A percentile compares a stretch with the other conserved stretches of the same genome.
Evolutionary conservation across 345 rosid species (phyloP).

Genomic region (Triadica sebifera): DNA sequence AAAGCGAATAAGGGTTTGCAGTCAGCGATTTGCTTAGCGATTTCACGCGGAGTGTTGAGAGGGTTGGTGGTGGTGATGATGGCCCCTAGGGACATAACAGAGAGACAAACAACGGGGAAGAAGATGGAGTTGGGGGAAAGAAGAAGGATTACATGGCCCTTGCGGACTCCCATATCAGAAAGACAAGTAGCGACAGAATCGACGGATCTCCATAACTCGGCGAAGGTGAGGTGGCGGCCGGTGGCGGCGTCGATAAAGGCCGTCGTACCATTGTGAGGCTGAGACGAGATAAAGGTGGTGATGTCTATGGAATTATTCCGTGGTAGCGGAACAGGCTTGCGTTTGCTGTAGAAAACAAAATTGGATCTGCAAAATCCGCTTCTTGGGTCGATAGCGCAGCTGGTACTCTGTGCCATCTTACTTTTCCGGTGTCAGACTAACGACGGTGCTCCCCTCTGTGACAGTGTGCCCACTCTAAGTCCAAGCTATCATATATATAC

Average conservation of each 20-base stretch:
- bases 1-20: slow-evolving; percentile 73
- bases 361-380: slow-evolving; percentile 67
- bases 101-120: slow-evolving; percentile 88
- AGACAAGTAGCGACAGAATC: slow-evolving; percentile 63
- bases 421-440: neutral
- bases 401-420: neutral
- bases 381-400: slow-evolving; percentile 32
- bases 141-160: slow-evolving; percentile 76
- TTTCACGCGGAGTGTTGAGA: slow-evolving; percentile 73
- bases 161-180: slow-evolving; percentile 66
- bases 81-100: slow-evolving; percentile 93
- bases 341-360: slow-evolving; percentile 67
- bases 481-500: no score
- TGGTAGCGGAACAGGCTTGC: slow-evolving; percentile 57
- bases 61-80: slow-evolving; percentile 81
- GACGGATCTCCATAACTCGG: slow-evolving; percentile 69
- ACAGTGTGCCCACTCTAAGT: no score
- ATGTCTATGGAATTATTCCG: slow-evolving; percentile 54
- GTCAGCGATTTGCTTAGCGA: slow-evolving; percentile 60
- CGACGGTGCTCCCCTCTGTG: neutral
- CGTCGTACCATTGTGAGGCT: slow-evolving; percentile 61
- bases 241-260: slow-evolving; percentile 89
- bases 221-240: slow-evolving; percentile 58
- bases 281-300: slow-evolving; percentile 79
- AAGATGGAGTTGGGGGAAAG: slow-evolving; percentile 84